Evolutionary conservation across 23 red algal species (phyloP), one percentile per base, ranked within the genome.

Genomic region (Gracilaria domingensis): DNA sequence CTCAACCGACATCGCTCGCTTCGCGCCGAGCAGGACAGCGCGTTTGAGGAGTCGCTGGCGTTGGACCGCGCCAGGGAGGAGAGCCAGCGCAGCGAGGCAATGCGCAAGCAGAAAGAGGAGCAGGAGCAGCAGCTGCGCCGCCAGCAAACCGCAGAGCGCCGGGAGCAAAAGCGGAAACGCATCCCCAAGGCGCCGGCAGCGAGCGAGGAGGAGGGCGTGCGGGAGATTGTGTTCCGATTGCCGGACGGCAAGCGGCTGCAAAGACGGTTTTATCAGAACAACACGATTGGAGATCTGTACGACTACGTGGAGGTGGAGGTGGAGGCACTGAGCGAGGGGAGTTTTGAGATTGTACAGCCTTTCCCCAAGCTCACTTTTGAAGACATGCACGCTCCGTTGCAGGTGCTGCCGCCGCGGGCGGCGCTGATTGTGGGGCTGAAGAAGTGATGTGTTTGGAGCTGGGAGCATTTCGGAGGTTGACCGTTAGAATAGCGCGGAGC

Each of bases 51-150:
- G 55, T 90, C 86, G 9, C 69, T 90, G 53, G 86, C 71, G 36
- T 21, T 90, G 86, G 86, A 90, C 33, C 86, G 86, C n/a, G 86
- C 86, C 18, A 90, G 33, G 35, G 75, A 65, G n/a, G 47, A 90
- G 55, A 90, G 86, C 38, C 26, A 78, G 70, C 38, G 28, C 54
- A 71, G 23, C 37, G 86, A 90, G 51, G 55, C 48, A 33, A 40
- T 48, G 39, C 37, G 86, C 20, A 80, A 79, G 44, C 47, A 80
- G 35, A 42, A 49, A 32, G 86, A 48, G 38, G 30, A 79, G n/a
- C 56, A 26, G 20, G 86, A 90, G 21, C 44, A 79, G 38, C 25
- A 25, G 64, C 24, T 54, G 47, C 70, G 70, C 28, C 69, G 11
- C 5, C 50, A 71, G 48, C 18, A 67, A 6, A 37, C 30, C 12